phyloP scores from a whole-genome alignment of 208 protist genomes.

The Wallacemonas sp. region DNA sequence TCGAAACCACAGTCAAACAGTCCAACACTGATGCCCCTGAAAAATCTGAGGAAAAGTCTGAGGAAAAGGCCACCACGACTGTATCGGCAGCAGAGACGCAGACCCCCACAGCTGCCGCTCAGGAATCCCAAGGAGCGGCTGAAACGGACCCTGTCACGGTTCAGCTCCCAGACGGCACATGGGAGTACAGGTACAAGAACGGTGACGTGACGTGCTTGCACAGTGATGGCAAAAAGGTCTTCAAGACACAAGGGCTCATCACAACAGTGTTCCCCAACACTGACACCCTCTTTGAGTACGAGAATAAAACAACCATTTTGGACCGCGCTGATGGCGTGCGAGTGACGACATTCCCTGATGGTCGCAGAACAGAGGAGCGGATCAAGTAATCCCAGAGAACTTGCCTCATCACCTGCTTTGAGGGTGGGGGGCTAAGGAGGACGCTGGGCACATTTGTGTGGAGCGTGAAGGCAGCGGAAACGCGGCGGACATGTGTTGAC shows the following conservation, averaged over 20 bases:
- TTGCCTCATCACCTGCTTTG: too few species aligned
- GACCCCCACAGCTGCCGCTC: background rate
- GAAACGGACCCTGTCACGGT: constrained; percentile 36
- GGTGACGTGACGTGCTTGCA: constrained; percentile 57
- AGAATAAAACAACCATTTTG: constrained; percentile 70
- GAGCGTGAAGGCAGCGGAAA: too few species aligned
- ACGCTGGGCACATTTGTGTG: too few species aligned
- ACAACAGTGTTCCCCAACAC: constrained; percentile 73
- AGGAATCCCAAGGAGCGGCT: background rate
- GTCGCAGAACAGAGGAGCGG: constrained; percentile 58
- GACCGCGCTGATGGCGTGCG: constrained; percentile 78
- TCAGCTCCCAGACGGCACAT: constrained; percentile 71
- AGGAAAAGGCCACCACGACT: background rate
- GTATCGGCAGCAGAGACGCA: background rate
- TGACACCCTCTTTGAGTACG: constrained; percentile 77
- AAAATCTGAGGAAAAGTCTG: background rate
- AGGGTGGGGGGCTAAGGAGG: too few species aligned
- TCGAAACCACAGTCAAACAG: background rate
- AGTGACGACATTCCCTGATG: constrained; percentile 73
- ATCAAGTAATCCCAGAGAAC: constrained; percentile 20
- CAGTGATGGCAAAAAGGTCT: constrained; percentile 68
- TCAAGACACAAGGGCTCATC: constrained; percentile 48
- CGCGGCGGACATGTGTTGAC: too few species aligned
- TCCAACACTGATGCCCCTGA: background rate
- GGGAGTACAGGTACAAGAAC: constrained; percentile 78